A percentile compares a stretch with the other conserved stretches of the same genome.
These are phyloP conservation scores for Tinospora cordifolia DNA, from an alignment of 164 flowering plant species.

Conservation along the genomic window DNA sequence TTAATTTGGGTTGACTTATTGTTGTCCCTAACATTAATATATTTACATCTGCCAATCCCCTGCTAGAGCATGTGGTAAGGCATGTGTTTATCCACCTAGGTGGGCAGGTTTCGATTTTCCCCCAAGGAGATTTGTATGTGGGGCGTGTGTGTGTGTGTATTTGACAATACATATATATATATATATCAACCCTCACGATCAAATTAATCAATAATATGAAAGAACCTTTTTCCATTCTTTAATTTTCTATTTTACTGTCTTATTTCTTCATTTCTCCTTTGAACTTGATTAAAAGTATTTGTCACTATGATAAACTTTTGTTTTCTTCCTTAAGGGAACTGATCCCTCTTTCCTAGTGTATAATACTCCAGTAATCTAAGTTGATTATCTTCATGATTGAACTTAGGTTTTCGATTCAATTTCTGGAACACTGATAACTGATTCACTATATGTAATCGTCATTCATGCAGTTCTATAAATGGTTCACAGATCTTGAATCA, in stretches of 20 bases:
- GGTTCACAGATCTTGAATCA: slow-evolving; percentile 94
- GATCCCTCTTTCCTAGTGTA: slow-evolving; percentile 1
- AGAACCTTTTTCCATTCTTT: background rate
- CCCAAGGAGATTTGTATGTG: too few species aligned
- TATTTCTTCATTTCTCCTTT: background rate
- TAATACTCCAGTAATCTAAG: background rate
- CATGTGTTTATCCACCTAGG: too few species aligned
- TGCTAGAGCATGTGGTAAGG: too few species aligned
- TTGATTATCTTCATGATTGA: background rate
- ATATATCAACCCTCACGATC: background rate
- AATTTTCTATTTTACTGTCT: background rate
- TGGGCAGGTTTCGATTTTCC: too few species aligned
- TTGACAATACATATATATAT: too few species aligned
- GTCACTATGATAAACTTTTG: background rate
- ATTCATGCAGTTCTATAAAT: slow-evolving; percentile 75
- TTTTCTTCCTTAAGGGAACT: too few species aligned
- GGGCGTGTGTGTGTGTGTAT: too few species aligned
- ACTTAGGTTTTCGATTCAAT: background rate
- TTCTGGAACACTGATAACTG: slow-evolving; percentile 1
- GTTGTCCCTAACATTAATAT: background rate
- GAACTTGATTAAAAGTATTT: background rate
- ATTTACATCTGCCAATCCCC: too few species aligned
- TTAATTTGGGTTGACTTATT: background rate
- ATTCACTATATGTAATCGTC: slow-evolving; percentile 9
- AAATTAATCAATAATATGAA: background rate